Conservation (phyloP, 805 yeast species). For the Yarrowia divulgata region DNA sequence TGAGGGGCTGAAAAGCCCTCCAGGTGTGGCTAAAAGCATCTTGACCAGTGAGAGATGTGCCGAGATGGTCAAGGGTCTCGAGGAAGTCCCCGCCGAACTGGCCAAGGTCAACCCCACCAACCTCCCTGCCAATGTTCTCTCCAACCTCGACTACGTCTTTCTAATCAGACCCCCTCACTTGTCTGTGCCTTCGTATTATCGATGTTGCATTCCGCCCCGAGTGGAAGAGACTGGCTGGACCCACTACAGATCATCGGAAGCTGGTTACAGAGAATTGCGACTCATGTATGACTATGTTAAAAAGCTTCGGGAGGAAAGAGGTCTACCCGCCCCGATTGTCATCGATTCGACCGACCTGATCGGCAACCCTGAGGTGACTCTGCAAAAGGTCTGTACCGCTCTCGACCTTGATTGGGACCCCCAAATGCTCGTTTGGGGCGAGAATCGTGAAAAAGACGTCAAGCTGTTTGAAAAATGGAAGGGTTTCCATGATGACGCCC, state of each 20-base stretch:
- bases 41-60: constrained; percentile 8
- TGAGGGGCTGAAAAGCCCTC: constrained; percentile 2
- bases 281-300: constrained; percentile 43
- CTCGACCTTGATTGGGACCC: constrained; percentile 42
- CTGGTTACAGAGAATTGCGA: constrained; percentile 45
- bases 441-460: constrained; percentile 41
- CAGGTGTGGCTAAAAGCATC: constrained; percentile 25
- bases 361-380: constrained; percentile 43
- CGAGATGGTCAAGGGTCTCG: constrained; percentile 22
- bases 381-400: constrained; percentile 42
- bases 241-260: constrained; percentile 44
- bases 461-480: constrained; percentile 45
- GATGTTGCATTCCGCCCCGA: constrained; percentile 46
- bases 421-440: constrained; percentile 45
- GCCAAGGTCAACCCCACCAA: constrained; percentile 43
- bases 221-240: constrained; percentile 45
- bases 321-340: constrained; percentile 41
- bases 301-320: constrained; percentile 34
- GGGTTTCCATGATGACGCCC: constrained; percentile 46
- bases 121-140: constrained; percentile 42
- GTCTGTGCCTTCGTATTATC: constrained; percentile 45
- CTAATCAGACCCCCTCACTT: constrained; percentile 46
- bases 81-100: constrained; percentile 9
- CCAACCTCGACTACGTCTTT: constrained; percentile 43
- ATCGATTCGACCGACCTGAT: constrained; percentile 44